These are phyloP conservation scores for Geotrichum carabidarum DNA, from an alignment of 1,139 yeast genomes.

Conservation along the genomic window DNA sequence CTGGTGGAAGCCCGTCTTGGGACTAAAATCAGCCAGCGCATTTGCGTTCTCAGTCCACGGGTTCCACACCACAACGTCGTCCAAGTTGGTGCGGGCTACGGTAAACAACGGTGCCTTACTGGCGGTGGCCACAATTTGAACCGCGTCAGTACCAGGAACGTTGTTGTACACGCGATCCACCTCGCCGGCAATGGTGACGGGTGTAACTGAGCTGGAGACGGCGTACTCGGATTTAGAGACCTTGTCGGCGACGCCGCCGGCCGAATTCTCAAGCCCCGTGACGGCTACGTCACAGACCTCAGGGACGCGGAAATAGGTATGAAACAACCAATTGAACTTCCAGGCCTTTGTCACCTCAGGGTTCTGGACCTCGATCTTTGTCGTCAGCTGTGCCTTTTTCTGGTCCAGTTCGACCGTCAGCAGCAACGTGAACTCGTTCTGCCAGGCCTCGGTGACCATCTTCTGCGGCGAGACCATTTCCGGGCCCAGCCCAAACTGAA, in stretches of 20 bases:
- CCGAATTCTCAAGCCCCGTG: slow-evolving; percentile 65
- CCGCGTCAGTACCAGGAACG: slow-evolving; percentile 39
- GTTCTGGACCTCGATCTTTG: slow-evolving; percentile 72
- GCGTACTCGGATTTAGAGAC: slow-evolving; percentile 58
- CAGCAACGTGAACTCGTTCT: slow-evolving; percentile 70
- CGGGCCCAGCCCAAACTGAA: slow-evolving; percentile 86
- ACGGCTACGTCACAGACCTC: slow-evolving; percentile 76
- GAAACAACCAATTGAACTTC: slow-evolving; percentile 93
- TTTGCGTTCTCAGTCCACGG: slow-evolving; percentile 84
- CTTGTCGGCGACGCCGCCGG: slow-evolving; percentile 59
- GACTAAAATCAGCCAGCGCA: slow-evolving; percentile 82
- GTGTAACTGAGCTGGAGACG: slow-evolving; percentile 52
- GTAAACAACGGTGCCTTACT: slow-evolving; percentile 68
- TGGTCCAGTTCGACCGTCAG: slow-evolving; percentile 56
- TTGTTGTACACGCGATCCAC: slow-evolving; percentile 76
- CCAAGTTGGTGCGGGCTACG: slow-evolving; percentile 57
- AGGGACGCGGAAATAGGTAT: slow-evolving; percentile 73
- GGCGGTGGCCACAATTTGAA: slow-evolving; percentile 54
- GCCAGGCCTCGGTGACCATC: slow-evolving; percentile 49
- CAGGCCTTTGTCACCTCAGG: slow-evolving; percentile 48
- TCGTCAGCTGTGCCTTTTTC: slow-evolving; percentile 49
- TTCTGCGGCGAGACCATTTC: slow-evolving; percentile 61
- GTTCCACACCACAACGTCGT: slow-evolving; percentile 95
- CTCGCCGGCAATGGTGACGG: slow-evolving; percentile 66
- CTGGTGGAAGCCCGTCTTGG: slow-evolving; percentile 71